Evolutionary conservation across 2,329 filamentous ascomycete genomes (phyloP).

Genomic region (Teratosphaeria destructans): DNA sequence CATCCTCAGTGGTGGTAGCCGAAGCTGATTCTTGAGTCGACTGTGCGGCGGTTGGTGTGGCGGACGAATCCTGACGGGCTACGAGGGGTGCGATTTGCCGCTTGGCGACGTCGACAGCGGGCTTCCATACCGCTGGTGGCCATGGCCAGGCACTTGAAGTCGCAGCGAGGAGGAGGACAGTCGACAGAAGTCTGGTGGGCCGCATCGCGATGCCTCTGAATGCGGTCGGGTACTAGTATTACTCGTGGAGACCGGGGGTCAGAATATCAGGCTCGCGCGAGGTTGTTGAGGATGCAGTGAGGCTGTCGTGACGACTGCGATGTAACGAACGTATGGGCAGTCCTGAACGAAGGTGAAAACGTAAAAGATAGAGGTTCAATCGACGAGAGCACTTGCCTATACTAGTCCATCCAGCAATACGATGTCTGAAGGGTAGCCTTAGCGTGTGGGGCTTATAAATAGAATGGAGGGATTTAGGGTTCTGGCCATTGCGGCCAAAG

Average conservation of each 20-base stretch:
- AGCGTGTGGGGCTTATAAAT: background rate
- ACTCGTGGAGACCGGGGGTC: background rate
- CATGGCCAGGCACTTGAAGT: slow-evolving; percentile 20
- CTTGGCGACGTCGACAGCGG: slow-evolving; percentile 14
- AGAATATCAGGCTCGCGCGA: background rate
- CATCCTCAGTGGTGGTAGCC: background rate
- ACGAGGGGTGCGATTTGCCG: slow-evolving; percentile 19
- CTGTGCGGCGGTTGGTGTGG: background rate
- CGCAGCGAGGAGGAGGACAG: slow-evolving; percentile 22
- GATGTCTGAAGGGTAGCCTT: background rate
- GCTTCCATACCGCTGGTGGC: slow-evolving; percentile 11
- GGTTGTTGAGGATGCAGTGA: background rate
- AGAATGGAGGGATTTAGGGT: background rate
- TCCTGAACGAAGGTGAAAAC: background rate
- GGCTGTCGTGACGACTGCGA: background rate
- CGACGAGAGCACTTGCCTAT: background rate
- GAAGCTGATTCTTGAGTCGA: background rate
- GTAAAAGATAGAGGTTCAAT: no score
- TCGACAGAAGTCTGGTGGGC: slow-evolving; percentile 21
- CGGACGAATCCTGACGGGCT: slow-evolving; percentile 8
- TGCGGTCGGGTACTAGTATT: background rate
- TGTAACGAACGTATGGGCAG: background rate
- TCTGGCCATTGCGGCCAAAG: background rate
- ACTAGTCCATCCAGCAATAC: background rate
- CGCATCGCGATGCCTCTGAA: slow-evolving; percentile 20